These are phyloP conservation scores for Marasmius sp. DNA, from an alignment of 1,284 basidiomycete species.

Conservation along the genomic window DNA sequence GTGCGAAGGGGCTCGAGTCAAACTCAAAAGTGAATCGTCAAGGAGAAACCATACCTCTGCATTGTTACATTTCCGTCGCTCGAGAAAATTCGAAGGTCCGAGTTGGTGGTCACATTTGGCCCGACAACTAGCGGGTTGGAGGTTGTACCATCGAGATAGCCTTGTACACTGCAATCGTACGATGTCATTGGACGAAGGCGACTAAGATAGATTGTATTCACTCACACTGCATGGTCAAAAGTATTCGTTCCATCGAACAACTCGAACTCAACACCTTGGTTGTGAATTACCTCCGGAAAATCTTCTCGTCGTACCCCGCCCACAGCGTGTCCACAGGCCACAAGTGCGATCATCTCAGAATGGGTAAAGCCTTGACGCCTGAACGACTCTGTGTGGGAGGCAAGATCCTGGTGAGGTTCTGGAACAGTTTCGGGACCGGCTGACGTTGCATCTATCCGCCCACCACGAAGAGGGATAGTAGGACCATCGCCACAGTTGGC, in stretches of 20 bases:
- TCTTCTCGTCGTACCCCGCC: slow-evolving; percentile 31
- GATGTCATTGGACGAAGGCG: not conserved
- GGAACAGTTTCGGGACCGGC: slow-evolving; percentile 28
- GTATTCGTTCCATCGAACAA: slow-evolving; percentile 20
- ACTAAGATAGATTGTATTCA: not conserved
- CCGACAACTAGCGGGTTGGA: slow-evolving; percentile 8
- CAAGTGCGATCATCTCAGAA: slow-evolving; percentile 32
- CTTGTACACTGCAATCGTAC: slow-evolving; percentile 3
- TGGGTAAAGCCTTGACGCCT: slow-evolving; percentile 25
- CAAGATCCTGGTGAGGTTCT: slow-evolving; percentile 28
- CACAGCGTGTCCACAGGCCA: slow-evolving; percentile 32
- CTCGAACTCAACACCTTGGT: not conserved
- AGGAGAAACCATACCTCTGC: slow-evolving; percentile 3
- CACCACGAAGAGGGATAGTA: slow-evolving; percentile 28
- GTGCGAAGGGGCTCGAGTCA: too few relatives aligned
- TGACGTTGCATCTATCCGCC: slow-evolving; percentile 26
- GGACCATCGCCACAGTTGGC: slow-evolving; percentile 30
- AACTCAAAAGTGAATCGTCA: not conserved
- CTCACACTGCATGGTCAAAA: slow-evolving; percentile 26
- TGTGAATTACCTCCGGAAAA: slow-evolving; percentile 25
- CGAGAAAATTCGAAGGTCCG: slow-evolving; percentile 11
- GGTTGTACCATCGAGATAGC: slow-evolving; percentile 9
- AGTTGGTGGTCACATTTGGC: slow-evolving; percentile 3
- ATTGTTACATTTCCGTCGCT: slow-evolving; percentile 12
- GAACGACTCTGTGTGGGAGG: slow-evolving; percentile 25